Base-by-base conservation (phyloP, 192 early-diverging fungal species). In the Lobosporangium transversale region DNA sequence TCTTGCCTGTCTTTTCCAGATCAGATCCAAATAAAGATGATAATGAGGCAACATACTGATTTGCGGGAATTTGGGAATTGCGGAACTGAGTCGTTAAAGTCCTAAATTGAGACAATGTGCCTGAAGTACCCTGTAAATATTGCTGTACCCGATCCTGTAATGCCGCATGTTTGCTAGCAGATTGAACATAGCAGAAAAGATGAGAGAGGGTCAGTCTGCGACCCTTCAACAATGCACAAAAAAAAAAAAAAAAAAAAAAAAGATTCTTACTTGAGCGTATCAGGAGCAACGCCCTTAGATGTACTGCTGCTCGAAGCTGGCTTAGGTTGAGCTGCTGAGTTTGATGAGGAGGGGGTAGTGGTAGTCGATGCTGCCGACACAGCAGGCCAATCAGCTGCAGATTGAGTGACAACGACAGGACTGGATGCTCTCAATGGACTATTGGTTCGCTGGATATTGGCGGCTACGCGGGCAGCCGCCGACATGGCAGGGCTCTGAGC, bases 11-110 rank as follows among this genome's bases (percentile, higher is more conserved):
- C 30, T 68, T 84, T 2, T 80, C 80, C 18, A 63, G 21, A 62
- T 83, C 71, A 6, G 47, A 63, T 8, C 74, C 62, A 54, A 80
- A 80, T 15, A 89, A 40, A 4, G 54, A 26, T 12, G 76, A 68
- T 2, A 87, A 30, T 20, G 63, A 56, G 15, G 81, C 79, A 10
- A 89, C 61, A 62, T 81, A 89, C 15, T 49, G 60, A 14, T 78
- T 66, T 31, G 64, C 69, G 35, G 70, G 64, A 4, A 89, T 76
- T 14, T 50, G 58, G 17, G 70, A 69, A 24, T 83, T 82, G 24
- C 83, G 80, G 51, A 79, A 86, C 7, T 80, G 70, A 10, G 81
- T 71, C 4, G 81, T 89, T 4, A 89, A 31, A 20, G 75, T 68
- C 31, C 82, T 73, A 71, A 87, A 89, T 45, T 80, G 78, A 9